Conservation (phyloP, 2,329 filamentous ascomycete genomes). For the Pseudogymnoascus sp. region DNA sequence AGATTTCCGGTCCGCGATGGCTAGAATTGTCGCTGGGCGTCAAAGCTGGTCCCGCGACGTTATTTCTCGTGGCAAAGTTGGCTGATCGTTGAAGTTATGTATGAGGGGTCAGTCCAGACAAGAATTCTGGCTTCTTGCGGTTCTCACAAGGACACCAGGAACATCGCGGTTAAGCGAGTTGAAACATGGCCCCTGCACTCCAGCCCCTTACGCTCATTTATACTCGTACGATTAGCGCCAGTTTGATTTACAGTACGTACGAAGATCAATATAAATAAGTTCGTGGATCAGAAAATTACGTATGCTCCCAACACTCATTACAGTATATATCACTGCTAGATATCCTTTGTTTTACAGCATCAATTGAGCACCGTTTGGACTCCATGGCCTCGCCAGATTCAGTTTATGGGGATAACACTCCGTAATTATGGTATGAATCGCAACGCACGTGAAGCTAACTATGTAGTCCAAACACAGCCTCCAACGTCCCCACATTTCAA, state of each 20-base stretch:
- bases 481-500: conserved; percentile 2
- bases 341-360: not conserved
- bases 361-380: not conserved
- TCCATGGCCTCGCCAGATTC: not conserved
- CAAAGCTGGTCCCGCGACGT: not conserved
- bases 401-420: not conserved
- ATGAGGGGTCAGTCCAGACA: conserved; percentile 5
- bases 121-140: conserved; percentile 5
- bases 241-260: conserved; percentile 7
- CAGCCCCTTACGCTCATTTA: conserved; percentile 5
- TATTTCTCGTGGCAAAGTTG: not conserved
- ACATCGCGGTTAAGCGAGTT: conserved; percentile 6
- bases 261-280: conserved; percentile 3
- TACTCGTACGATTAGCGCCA: conserved; percentile 1
- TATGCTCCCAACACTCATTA: not conserved
- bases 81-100: not conserved
- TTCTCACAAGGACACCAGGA: conserved; percentile 6
- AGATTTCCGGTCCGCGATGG: not conserved
- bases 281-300: not conserved
- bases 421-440: conserved; percentile 4
- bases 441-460: conserved; percentile 3
- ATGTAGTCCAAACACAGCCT: conserved; percentile 6
- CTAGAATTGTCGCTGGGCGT: not conserved
- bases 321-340: not conserved
- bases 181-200: conserved; percentile 7